phyloP scores from a whole-genome alignment of 495 filamentous ascomycete genomes.

The Penicillium simplicissimum region DNA sequence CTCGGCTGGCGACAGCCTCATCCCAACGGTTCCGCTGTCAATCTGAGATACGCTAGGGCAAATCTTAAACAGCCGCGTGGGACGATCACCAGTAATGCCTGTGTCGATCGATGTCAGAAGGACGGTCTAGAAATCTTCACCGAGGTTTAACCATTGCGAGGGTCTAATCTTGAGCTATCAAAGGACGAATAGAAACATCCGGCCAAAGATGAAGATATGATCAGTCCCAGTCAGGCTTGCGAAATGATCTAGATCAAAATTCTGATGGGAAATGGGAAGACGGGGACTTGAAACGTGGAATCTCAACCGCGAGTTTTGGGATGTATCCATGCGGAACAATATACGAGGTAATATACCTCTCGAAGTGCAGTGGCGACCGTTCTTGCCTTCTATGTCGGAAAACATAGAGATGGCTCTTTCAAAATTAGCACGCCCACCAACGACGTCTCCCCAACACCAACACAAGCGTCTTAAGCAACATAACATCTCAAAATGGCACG shows the following conservation, averaged over 20 bases:
- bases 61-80: conserved; percentile 23
- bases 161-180: conserved; percentile 8
- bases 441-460: no score
- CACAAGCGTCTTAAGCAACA: no score
- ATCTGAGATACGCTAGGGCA: conserved; percentile 20
- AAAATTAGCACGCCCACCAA: no score
- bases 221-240: background rate
- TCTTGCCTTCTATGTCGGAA: no score
- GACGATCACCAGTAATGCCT: conserved; percentile 19
- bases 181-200: background rate
- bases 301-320: background rate
- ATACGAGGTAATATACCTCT: background rate
- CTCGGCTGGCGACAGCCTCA: background rate
- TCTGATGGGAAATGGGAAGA: background rate
- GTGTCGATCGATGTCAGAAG: conserved; percentile 10
- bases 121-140: conserved; percentile 14
- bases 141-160: background rate
- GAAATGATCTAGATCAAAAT: conserved; percentile 6
- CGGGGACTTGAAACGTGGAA: background rate
- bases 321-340: background rate
- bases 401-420: no score
- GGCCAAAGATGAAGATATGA: conserved; percentile 7
- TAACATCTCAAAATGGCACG: no score
- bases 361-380: no score
- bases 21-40: conserved; percentile 10